A percentile compares a stretch with the other conserved stretches of the same genome.
These are phyloP conservation scores for Pachysandra terminalis DNA, from an alignment of 164 flowering plant genomes.

Conservation along the genomic window DNA sequence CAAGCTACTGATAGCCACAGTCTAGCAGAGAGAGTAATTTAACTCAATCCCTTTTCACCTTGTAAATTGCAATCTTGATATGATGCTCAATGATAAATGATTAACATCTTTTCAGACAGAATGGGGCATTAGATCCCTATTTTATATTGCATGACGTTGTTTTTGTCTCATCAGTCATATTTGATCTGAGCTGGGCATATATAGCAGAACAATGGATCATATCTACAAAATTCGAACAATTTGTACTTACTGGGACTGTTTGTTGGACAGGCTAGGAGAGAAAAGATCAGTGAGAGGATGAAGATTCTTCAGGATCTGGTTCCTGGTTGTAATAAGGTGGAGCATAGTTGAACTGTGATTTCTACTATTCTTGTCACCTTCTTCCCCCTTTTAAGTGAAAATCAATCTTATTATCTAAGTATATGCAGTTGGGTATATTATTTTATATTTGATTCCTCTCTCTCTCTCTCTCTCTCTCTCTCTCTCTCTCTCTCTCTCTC, in stretches of 20 bases:
- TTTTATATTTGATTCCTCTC: no score
- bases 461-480: no score
- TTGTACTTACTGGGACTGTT: conserved; percentile 4
- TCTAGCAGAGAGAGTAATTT: conserved; percentile 86
- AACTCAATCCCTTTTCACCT: not conserved
- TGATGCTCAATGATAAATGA: not conserved
- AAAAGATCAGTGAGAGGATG: conserved; percentile 98
- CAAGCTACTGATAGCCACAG: conserved; percentile 99
- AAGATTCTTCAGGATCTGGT: conserved; percentile 92
- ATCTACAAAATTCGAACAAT: conserved; percentile 4
- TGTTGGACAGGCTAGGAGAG: conserved; percentile 82
- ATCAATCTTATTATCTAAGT: not conserved
- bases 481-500: no score
- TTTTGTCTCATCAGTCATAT: no score
- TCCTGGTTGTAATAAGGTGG: conserved; percentile 97
- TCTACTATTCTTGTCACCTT: not conserved
- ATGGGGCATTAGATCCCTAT: no score
- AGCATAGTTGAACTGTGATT: not conserved
- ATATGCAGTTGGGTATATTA: not conserved
- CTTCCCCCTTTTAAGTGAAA: no score
- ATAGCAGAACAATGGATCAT: not conserved
- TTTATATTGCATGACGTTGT: no score
- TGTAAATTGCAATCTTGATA: not conserved
- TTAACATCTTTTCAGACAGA: no score
- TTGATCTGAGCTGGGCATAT: not conserved